Conservation (phyloP, 345 rosid species). For the Salix viminalis region DNA sequence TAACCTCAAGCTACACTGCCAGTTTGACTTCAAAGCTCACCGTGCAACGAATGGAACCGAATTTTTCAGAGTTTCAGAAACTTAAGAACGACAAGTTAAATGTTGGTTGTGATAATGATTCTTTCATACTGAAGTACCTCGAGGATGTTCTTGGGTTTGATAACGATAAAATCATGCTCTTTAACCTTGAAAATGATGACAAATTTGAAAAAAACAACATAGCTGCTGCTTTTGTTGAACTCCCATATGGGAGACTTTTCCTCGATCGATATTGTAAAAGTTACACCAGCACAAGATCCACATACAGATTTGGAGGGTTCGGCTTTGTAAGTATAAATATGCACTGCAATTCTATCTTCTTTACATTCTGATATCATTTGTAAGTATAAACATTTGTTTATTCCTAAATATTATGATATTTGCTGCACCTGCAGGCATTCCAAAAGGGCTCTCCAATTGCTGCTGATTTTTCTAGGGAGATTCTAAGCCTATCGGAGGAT, state of each 20-base stretch:
- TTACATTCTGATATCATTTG: background rate
- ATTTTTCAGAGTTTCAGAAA: slow-evolving; percentile 32
- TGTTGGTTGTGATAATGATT: slow-evolving; percentile 47
- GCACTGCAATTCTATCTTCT: background rate
- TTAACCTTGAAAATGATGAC: slow-evolving; percentile 22
- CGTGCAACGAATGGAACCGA: slow-evolving; percentile 32
- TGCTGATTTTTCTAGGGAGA: slow-evolving; percentile 42
- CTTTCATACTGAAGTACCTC: slow-evolving; percentile 43
- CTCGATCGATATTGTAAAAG: slow-evolving; percentile 32
- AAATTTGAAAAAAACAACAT: slow-evolving; percentile 24
- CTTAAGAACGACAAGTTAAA: slow-evolving; percentile 23
- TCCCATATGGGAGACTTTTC: slow-evolving; percentile 47
- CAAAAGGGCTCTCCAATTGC: slow-evolving; percentile 46
- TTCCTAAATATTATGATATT: background rate
- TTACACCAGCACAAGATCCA: slow-evolving; percentile 18
- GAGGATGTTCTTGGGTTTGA: slow-evolving; percentile 26
- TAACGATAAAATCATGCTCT: slow-evolving; percentile 10
- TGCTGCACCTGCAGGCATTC: slow-evolving; percentile 33
- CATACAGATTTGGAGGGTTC: slow-evolving; percentile 50
- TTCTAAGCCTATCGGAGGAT: slow-evolving; percentile 36
- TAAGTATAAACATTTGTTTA: background rate
- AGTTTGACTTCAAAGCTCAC: slow-evolving; percentile 56
- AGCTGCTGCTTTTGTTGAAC: slow-evolving; percentile 49
- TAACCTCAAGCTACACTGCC: slow-evolving; percentile 60
- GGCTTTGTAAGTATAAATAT: slow-evolving; percentile 44